Conservation (phyloP, 2,329 filamentous ascomycete genomes). For the Bimuria novae-zelandiae region DNA sequence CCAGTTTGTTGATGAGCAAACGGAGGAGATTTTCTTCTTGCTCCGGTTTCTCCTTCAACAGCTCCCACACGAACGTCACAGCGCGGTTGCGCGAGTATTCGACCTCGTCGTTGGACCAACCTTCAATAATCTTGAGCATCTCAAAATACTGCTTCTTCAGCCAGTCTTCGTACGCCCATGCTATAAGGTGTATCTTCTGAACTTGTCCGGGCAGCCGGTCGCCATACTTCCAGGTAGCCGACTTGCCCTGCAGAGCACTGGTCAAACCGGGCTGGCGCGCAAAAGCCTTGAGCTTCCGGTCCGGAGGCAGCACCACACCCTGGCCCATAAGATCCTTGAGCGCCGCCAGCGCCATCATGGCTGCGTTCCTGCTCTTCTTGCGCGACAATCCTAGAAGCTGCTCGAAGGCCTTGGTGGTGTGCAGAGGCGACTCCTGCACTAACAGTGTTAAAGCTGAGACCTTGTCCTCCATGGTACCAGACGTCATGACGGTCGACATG, state of each 20-base stretch:
- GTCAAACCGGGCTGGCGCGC: slow-evolving; percentile 77
- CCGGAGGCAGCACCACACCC: slow-evolving; percentile 79
- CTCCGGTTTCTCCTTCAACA: slow-evolving; percentile 94
- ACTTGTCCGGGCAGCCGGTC: slow-evolving; percentile 75
- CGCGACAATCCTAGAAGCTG: slow-evolving; percentile 80
- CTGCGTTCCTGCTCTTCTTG: slow-evolving; percentile 92
- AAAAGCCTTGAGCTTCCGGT: slow-evolving; percentile 82
- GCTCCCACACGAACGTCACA: slow-evolving; percentile 86
- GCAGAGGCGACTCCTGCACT: slow-evolving; percentile 92
- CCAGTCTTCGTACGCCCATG: slow-evolving; percentile 95
- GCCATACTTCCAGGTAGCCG: slow-evolving; percentile 68
- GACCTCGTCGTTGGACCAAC: slow-evolving; percentile 93
- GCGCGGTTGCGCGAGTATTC: slow-evolving; percentile 88
- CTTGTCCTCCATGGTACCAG: slow-evolving; percentile 95
- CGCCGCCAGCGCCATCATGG: slow-evolving; percentile 88
- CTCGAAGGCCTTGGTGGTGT: slow-evolving; percentile 89
- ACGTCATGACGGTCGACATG: slow-evolving; percentile 94
- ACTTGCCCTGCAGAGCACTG: slow-evolving; percentile 67
- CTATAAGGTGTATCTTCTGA: slow-evolving; percentile 76
- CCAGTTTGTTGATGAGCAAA: slow-evolving; percentile 92
- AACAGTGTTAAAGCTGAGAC: slow-evolving; percentile 92
- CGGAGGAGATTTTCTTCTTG: slow-evolving; percentile 93
- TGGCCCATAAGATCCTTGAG: slow-evolving; percentile 93
- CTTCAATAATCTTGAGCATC: slow-evolving; percentile 86
- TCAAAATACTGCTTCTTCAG: slow-evolving; percentile 93